A percentile compares a stretch with the other conserved stretches of the same genome.
Conservation (phyloP, 2,329 filamentous ascomycete species). For the Colletotrichum nymphaeae region DNA sequence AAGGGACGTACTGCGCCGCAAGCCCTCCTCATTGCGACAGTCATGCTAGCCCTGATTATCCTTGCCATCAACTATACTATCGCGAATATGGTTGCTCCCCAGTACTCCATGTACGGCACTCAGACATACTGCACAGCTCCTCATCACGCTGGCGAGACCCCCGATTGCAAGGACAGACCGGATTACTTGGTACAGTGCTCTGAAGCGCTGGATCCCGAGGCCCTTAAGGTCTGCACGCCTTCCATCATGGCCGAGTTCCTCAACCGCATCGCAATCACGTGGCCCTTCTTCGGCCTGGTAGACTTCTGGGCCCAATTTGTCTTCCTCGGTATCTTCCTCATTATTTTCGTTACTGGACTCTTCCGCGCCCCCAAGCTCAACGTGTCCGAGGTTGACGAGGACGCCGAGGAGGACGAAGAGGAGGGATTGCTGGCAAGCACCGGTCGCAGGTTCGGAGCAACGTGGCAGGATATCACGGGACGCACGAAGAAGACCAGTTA, state of each 20-base stretch:
- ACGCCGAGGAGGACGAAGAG: constrained; percentile 92
- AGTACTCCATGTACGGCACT: constrained; percentile 93
- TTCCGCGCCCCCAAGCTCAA: constrained; percentile 85
- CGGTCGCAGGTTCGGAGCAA: constrained; percentile 82
- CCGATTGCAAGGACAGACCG: constrained; percentile 79
- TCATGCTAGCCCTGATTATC: constrained; percentile 89
- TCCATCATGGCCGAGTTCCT: constrained; percentile 92
- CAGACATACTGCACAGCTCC: constrained; percentile 91
- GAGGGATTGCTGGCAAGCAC: constrained; percentile 90
- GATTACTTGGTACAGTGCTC: constrained; percentile 85
- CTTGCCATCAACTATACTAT: constrained; percentile 93
- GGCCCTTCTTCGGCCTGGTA: constrained; percentile 93
- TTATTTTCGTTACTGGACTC: constrained; percentile 82
- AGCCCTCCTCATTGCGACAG: constrained; percentile 89
- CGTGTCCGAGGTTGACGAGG: constrained; percentile 83
- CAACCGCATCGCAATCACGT: constrained; percentile 92
- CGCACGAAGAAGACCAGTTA: constrained; percentile 40
- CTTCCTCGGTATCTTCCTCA: constrained; percentile 85
- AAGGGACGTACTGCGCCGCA: constrained; percentile 91
- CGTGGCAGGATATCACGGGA: constrained; percentile 89
- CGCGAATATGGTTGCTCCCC: constrained; percentile 93
- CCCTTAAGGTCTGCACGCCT: constrained; percentile 87
- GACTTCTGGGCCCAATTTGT: constrained; percentile 97
- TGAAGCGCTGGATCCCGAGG: constrained; percentile 77
- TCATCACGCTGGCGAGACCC: constrained; percentile 70